Evolutionary conservation across 2,329 filamentous ascomycete genomes (phyloP).

Genomic region (Paradendryphiella salina): DNA sequence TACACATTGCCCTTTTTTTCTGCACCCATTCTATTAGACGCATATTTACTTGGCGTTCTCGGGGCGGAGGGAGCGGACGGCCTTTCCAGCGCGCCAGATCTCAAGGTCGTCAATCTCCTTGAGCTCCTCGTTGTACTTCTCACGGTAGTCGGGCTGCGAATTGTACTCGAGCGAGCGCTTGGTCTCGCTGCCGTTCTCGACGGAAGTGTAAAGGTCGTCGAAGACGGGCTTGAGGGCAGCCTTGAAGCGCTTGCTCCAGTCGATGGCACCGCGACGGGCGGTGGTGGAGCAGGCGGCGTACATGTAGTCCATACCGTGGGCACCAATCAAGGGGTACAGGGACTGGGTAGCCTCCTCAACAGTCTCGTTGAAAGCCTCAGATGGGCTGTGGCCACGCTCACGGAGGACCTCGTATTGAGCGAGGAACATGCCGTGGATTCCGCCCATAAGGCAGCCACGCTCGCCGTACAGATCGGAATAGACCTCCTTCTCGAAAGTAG

Average conservation of each 20-base stretch:
- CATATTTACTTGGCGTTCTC: conserved; percentile 44
- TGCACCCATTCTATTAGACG: conserved; percentile 1
- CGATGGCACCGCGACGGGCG: conserved; percentile 95
- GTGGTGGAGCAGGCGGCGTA: conserved; percentile 99
- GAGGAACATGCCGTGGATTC: conserved; percentile 99
- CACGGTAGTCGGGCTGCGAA: conserved; percentile 89
- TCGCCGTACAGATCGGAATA: conserved; percentile 99
- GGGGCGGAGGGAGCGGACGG: conserved; percentile 66
- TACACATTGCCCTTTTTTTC: conserved; percentile 24
- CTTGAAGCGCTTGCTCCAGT: conserved; percentile 98
- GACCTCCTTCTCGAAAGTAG: conserved; percentile 99
- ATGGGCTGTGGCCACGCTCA: conserved; percentile 95
- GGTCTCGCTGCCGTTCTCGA: conserved; percentile 90
- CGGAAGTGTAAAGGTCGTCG: conserved; percentile 93
- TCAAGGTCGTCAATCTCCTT: conserved; percentile 96
- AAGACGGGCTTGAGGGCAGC: conserved; percentile 98
- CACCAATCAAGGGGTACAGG: conserved; percentile 95
- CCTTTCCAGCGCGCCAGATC: conserved; percentile 99
- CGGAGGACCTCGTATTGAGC: conserved; percentile 99
- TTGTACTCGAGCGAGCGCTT: conserved; percentile 97
- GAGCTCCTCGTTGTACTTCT: conserved; percentile 98
- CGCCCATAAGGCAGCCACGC: conserved; percentile 99
- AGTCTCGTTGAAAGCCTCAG: conserved; percentile 99
- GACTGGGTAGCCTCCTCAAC: conserved; percentile 99
- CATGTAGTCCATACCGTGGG: conserved; percentile 99